These are phyloP conservation scores for Ophiostoma pallidulum DNA, from an alignment of 2,329 filamentous ascomycete species.

Conservation along the genomic window DNA sequence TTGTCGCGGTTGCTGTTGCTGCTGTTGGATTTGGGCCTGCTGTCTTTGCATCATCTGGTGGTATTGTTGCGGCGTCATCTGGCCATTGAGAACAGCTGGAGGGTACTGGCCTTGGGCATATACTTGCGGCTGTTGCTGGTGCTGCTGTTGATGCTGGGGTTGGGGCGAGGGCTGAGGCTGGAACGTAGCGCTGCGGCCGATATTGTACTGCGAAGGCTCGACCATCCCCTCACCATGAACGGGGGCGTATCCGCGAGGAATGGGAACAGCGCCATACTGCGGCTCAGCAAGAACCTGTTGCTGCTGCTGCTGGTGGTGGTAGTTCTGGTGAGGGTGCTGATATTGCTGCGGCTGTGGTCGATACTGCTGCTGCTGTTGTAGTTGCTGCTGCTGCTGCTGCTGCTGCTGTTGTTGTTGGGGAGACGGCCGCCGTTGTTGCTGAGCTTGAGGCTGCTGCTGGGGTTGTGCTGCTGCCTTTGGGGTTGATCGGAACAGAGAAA, in stretches of 20 bases:
- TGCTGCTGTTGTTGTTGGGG: not conserved
- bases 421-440: not conserved
- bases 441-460: not conserved
- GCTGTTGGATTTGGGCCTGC: not conserved
- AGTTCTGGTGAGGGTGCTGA: not conserved
- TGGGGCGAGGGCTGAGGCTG: not conserved
- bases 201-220: slow-evolving; percentile 22
- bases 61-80: not conserved
- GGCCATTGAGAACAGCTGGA: not conserved
- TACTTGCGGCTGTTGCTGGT: not conserved
- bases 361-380: not conserved
- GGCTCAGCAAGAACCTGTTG: slow-evolving; percentile 24
- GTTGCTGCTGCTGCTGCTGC: not conserved
- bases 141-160: slow-evolving; percentile 4
- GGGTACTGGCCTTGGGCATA: not conserved
- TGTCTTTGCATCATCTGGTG: not conserved
- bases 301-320: not conserved
- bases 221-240: slow-evolving; percentile 29
- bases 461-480: too few species aligned
- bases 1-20: not conserved
- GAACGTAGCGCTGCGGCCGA: not conserved
- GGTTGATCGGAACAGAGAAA: too few species aligned
- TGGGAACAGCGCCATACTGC: slow-evolving; percentile 29
- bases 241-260: slow-evolving; percentile 27
- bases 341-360: slow-evolving; percentile 8